Base-by-base conservation (phyloP, 2,329 filamentous ascomycete species). In the Anisogramma anomala region DNA sequence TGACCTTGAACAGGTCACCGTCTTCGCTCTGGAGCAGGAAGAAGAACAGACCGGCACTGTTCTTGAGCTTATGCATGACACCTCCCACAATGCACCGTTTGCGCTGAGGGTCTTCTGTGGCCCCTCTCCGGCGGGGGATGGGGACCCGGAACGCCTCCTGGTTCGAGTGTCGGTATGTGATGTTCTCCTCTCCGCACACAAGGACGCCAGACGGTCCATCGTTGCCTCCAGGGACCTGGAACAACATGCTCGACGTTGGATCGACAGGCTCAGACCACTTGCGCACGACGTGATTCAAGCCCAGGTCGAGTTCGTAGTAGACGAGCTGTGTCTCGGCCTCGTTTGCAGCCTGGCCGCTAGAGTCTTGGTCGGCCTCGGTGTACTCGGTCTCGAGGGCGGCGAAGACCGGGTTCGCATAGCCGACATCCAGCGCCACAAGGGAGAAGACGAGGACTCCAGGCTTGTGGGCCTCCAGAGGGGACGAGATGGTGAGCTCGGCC, bases 1-100 rank as follows among this genome's bases (percentile, higher is more conserved):
- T 95, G 36, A 96, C 74, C 59, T 96, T 96, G 72, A 98, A 96
- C 6, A 98, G 69, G 59, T 98, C 93, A n/a, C 91, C 91, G 58
- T 98, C 93, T 43, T 98, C 91, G 0, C 84, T 87, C 58, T 99
- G 91, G 1, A 98, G 66, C 3, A 99, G 74, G 58, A 96, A 94
- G 68, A 98, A 99, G 65, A 98, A 98, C 2, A 88, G 87, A 20
- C 87, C 87, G 5, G 70, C 71, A 45, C 71, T 79, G 46, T 77
- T 77, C 54, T 91, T 89, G 58, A 95, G 80, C 60, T 93, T 94
- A 65, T 98, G 91, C 79, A 96, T 89, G n/a, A 94, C 87, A 36
- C 91, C 91, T 3, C 84, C 76, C 2, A 89, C 79, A 45, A 98
- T 91, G 23, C 69, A 79, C 20, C 91, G 81, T 60, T 94, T 95